These are phyloP conservation scores for Calycina herbarum DNA, from an alignment of 2,329 filamentous ascomycete species.

Conservation along the genomic window DNA sequence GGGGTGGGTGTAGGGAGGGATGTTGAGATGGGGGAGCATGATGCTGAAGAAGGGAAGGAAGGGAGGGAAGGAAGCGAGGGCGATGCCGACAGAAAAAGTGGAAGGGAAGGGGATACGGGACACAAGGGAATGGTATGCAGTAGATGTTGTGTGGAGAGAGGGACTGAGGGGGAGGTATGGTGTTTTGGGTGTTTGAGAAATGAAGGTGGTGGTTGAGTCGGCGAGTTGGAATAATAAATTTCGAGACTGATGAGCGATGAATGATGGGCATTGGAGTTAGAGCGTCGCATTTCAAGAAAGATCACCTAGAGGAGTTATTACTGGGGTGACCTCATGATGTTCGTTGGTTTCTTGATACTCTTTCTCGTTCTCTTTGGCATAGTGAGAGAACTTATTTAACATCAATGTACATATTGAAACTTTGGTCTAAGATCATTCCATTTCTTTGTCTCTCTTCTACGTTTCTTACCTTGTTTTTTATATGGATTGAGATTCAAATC, in stretches of 20 bases:
- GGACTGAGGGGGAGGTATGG: conserved; percentile 62
- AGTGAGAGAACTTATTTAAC: too few species aligned
- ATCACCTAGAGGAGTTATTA: too few species aligned
- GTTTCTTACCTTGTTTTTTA: too few species aligned
- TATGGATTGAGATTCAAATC: too few species aligned
- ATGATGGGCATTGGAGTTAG: not conserved
- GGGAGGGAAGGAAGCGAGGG: conserved; percentile 1
- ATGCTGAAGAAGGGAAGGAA: conserved; percentile 6
- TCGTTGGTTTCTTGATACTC: too few species aligned
- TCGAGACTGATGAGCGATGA: not conserved
- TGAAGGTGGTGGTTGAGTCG: conserved; percentile 16
- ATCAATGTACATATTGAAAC: too few species aligned
- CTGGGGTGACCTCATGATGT: too few species aligned
- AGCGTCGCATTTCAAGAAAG: too few species aligned
- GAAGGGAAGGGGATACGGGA: conserved; percentile 7
- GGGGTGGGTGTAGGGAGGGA: conserved; percentile 30
- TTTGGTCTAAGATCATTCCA: too few species aligned
- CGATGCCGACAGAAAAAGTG: conserved; percentile 2
- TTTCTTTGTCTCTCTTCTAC: too few species aligned
- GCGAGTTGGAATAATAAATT: not conserved
- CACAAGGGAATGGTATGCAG: conserved; percentile 58
- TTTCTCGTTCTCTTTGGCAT: too few species aligned
- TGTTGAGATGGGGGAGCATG: conserved; percentile 16
- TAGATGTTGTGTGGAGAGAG: conserved; percentile 66
- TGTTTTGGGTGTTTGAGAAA: conserved; percentile 60